A percentile compares a stretch with the other conserved stretches of the same genome.
Conservation (phyloP, 2,329 filamentous ascomycete species). For the Calonectria multiphialidica region DNA sequence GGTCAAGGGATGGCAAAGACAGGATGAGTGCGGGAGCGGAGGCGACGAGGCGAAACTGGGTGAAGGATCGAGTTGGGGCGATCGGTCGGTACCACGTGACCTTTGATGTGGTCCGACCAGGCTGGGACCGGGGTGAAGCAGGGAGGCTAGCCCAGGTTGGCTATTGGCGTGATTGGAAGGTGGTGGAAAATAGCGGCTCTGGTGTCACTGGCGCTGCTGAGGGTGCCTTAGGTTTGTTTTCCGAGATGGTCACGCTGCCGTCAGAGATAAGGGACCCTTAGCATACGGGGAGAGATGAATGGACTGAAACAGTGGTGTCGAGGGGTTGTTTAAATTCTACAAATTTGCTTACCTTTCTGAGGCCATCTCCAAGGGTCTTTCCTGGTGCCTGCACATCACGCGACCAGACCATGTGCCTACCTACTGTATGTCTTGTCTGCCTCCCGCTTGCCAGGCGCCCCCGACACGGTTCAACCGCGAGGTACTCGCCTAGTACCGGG, state of each 20-base stretch:
- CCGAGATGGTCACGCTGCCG: slow-evolving; percentile 8
- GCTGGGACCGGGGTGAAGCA: slow-evolving; percentile 21
- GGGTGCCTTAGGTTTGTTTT: slow-evolving; percentile 19
- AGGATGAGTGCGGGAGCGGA: slow-evolving; percentile 46
- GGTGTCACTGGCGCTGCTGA: slow-evolving; percentile 18
- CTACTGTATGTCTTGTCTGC: background rate
- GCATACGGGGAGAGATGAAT: background rate
- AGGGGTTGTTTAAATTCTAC: background rate
- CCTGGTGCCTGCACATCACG: slow-evolving; percentile 28
- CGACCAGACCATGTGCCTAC: slow-evolving; percentile 26
- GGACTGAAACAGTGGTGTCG: slow-evolving; percentile 3
- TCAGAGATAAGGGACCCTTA: background rate
- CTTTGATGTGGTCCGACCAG: slow-evolving; percentile 31
- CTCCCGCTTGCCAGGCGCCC: background rate
- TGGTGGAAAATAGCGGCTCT: slow-evolving; percentile 36
- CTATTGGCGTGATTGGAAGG: slow-evolving; percentile 37
- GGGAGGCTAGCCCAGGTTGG: slow-evolving; percentile 21
- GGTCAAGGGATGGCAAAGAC: slow-evolving; percentile 42
- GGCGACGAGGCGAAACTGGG: slow-evolving; percentile 44
- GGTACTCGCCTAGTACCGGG: slow-evolving; percentile 2
- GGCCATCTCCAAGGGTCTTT: background rate
- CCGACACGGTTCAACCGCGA: background rate
- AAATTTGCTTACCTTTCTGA: background rate
- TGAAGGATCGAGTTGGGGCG: slow-evolving; percentile 42
- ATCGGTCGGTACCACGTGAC: slow-evolving; percentile 44